These are phyloP conservation scores for Rhizopogon roseolus DNA, from an alignment of 768 basidiomycete species.

Conservation along the genomic window DNA sequence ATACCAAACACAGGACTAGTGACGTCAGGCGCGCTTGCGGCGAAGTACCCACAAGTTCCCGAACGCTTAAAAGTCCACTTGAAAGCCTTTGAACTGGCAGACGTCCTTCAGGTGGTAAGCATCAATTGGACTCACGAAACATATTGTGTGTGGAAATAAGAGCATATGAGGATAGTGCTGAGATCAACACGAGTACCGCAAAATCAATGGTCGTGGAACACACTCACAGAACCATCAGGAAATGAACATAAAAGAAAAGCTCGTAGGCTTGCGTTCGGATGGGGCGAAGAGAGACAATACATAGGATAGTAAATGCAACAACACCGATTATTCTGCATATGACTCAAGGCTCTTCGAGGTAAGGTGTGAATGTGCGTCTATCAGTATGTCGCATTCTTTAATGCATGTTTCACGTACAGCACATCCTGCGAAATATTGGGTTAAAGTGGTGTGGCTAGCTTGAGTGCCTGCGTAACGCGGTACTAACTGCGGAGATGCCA, in stretches of 20 bases:
- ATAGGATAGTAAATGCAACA: constrained; percentile 36
- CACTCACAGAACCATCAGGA: constrained; percentile 32
- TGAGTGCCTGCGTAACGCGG: too few relatives aligned
- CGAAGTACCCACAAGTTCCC: too few relatives aligned
- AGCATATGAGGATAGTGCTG: constrained; percentile 28
- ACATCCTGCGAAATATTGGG: too few relatives aligned
- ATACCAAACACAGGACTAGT: too few relatives aligned
- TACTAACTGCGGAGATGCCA: too few relatives aligned
- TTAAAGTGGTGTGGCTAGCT: too few relatives aligned
- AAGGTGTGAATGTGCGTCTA: constrained; percentile 1
- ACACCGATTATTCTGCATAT: constrained; percentile 27
- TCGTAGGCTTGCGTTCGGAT: constrained; percentile 42
- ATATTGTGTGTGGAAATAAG: constrained; percentile 24
- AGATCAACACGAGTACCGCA: neutral
- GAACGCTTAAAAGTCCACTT: too few relatives aligned
- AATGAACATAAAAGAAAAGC: constrained; percentile 43
- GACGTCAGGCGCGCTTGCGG: too few relatives aligned
- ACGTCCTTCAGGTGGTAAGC: too few relatives aligned
- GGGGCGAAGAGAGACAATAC: constrained; percentile 41
- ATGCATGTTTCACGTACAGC: neutral
- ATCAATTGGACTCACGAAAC: constrained; percentile 4
- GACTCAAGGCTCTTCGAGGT: constrained; percentile 12
- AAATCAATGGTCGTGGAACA: neutral
- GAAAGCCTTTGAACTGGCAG: too few relatives aligned
- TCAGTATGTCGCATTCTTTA: neutral